Base-by-base conservation (phyloP, 345 rosid species). In the Noccaea caerulescens region DNA sequence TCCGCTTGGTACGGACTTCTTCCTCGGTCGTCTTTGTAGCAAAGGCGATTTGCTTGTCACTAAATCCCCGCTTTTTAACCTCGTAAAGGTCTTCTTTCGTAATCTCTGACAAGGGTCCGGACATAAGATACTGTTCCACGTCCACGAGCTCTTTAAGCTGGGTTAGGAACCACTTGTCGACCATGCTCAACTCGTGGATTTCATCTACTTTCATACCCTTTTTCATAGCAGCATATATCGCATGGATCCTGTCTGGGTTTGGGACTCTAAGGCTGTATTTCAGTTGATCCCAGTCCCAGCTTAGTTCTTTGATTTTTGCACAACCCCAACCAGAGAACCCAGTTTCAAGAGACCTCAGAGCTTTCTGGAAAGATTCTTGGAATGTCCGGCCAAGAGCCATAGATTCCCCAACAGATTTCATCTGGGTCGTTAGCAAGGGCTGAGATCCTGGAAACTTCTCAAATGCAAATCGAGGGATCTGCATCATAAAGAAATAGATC, bases 371-470 rank as follows among this genome's bases (percentile, higher is more conserved):
- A 10, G 99, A 93, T 82, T 93, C 99, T 75, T 91, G 99, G 72
- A 91, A 93, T 43, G 96, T 91, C 12, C 96, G 90, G 52, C 99
- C 97, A 8, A 94, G 61, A 46, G 97, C 91, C 99, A 91, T 94
- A 73, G 91, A 73, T 71, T 94, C 99, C 42, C 97, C 99, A 71
- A 94, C 99, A 68, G 95, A 94, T 78, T 91, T 89, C 99, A 94
- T 94, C 80, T 91, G 97, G 53, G 99, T 94, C 12, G 97, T 91
- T 65, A 94, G 68, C 69, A 84, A 61, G 8, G 99, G 93, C 69
- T 86, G 86, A 46, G 99, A 94, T 58, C 99, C 97, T 12, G 99
- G 99, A 77, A 93, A 94, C 80, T 94, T 94, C 84, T 94, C 99
- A 73, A 94, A 94, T 47, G 99, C 99, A 80, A 91, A 94, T 47